These are phyloP conservation scores for Arabidopsis suecica DNA, from an alignment of 345 rosid genomes.

Conservation along the genomic window DNA sequence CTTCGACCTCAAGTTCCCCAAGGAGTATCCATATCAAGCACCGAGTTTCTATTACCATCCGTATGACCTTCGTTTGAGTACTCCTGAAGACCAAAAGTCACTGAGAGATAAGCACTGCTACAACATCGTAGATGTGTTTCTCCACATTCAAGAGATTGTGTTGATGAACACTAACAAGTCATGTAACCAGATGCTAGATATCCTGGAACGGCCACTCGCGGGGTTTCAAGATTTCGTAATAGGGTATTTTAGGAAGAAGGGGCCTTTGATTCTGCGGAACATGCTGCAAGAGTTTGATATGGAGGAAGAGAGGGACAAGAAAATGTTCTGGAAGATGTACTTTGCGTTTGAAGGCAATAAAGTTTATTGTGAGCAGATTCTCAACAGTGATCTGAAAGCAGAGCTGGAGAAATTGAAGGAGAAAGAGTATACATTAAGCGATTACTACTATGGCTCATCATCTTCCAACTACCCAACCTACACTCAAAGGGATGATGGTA, in stretches of 20 bases:
- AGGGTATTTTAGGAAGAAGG: conserved; percentile 41
- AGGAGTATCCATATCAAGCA: conserved; percentile 29
- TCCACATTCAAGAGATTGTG: conserved; percentile 40
- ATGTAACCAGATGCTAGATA: conserved; percentile 36
- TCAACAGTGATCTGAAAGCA: conserved; percentile 27
- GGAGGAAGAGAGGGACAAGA: conserved; percentile 31
- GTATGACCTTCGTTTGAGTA: conserved; percentile 34
- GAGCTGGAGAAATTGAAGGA: conserved; percentile 29
- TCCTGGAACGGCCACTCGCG: conserved; percentile 15
- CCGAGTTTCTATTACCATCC: conserved; percentile 37
- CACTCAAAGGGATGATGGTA: conserved; percentile 20
- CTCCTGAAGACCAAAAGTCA: background rate
- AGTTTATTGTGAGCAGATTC: conserved; percentile 39
- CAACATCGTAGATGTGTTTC: conserved; percentile 36
- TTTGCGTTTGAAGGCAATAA: conserved; percentile 39
- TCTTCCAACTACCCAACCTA: conserved; percentile 21
- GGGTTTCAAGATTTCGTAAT: conserved; percentile 42
- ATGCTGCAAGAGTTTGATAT: conserved; percentile 36
- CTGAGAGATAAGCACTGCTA: background rate
- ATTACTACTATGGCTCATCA: conserved; percentile 12
- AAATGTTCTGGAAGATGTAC: conserved; percentile 38
- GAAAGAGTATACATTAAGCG: conserved; percentile 24
- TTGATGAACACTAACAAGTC: conserved; percentile 35
- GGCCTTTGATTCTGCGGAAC: conserved; percentile 21
- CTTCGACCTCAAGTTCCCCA: conserved; percentile 41